phyloP scores from a whole-genome alignment of 805 yeast species.

The Yueomyces sp. region DNA sequence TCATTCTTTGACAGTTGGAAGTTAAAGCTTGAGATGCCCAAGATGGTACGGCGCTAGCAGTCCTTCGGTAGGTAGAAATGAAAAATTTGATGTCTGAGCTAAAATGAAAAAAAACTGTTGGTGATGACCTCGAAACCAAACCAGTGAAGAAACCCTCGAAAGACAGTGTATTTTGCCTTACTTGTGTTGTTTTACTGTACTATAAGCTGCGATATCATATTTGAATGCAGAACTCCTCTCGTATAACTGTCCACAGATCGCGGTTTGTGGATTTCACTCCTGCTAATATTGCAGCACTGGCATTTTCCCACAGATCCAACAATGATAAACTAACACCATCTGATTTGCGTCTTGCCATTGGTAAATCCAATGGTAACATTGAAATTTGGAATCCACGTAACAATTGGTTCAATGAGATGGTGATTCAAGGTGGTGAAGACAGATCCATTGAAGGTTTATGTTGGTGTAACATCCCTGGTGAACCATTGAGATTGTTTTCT shows the following conservation, averaged over 20 bases:
- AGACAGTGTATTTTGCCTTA: too few relatives aligned
- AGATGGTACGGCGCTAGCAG: too few relatives aligned
- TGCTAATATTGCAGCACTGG: slow-evolving; percentile 66
- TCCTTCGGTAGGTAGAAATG: too few relatives aligned
- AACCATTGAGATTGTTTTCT: slow-evolving; percentile 64
- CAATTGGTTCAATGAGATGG: slow-evolving; percentile 68
- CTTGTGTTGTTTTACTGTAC: too few relatives aligned
- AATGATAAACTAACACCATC: slow-evolving; percentile 30
- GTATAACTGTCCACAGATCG: slow-evolving; percentile 53
- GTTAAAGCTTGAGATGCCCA: too few relatives aligned
- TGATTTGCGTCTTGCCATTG: slow-evolving; percentile 71
- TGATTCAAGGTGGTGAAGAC: slow-evolving; percentile 66
- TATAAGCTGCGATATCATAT: too few relatives aligned
- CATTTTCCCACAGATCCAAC: slow-evolving; percentile 53
- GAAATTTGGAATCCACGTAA: slow-evolving; percentile 88
- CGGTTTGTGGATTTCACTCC: slow-evolving; percentile 84
- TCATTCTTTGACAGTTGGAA: too few relatives aligned
- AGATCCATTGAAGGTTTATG: slow-evolving; percentile 81
- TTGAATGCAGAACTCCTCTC: too few relatives aligned
- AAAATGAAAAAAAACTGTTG: too few relatives aligned
- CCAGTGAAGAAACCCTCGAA: too few relatives aligned
- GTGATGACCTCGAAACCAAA: too few relatives aligned
- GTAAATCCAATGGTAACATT: slow-evolving; percentile 86
- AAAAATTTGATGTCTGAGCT: too few relatives aligned
- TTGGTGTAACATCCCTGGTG: slow-evolving; percentile 48